A percentile compares a stretch with the other conserved stretches of the same genome.
These are phyloP conservation scores for Pseudocercospora ulei DNA, from an alignment of 2,329 filamentous ascomycete genomes.

Conservation along the genomic window DNA sequence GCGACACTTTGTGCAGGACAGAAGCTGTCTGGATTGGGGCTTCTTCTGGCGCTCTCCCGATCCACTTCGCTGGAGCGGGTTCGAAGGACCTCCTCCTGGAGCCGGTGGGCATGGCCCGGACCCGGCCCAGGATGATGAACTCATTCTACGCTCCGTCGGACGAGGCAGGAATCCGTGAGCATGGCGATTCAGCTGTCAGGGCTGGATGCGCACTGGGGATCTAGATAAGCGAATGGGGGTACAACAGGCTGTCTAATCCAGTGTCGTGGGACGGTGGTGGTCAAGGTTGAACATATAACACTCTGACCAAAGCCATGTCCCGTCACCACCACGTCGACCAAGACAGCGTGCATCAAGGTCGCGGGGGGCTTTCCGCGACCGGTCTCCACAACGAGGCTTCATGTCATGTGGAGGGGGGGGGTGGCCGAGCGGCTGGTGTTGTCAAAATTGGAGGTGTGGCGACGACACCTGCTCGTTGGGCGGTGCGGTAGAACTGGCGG, in stretches of 20 bases:
- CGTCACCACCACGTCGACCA: constrained; percentile 14
- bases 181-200: constrained; percentile 17
- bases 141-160: constrained; percentile 20
- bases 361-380: constrained; percentile 17
- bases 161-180: constrained; percentile 12
- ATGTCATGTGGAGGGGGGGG: constrained; percentile 10
- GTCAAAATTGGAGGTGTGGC: constrained; percentile 16
- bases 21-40: constrained; percentile 39
- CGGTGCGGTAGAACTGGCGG: constrained; percentile 12
- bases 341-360: constrained; percentile 20
- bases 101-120: constrained; percentile 25
- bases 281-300: constrained; percentile 22
- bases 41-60: constrained; percentile 34
- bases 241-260: constrained; percentile 29
- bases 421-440: constrained; percentile 13
- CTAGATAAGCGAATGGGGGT: constrained; percentile 29
- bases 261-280: constrained; percentile 22
- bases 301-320: constrained; percentile 20
- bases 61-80: constrained; percentile 20
- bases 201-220: constrained; percentile 22
- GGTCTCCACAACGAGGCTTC: constrained; percentile 16
- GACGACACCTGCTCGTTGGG: constrained; percentile 10
- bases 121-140: constrained; percentile 28
- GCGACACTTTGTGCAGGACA: constrained; percentile 44
- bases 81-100: constrained; percentile 20